phyloP scores from a whole-genome alignment of 1,284 basidiomycete species.

The Ustilago esculenta region DNA sequence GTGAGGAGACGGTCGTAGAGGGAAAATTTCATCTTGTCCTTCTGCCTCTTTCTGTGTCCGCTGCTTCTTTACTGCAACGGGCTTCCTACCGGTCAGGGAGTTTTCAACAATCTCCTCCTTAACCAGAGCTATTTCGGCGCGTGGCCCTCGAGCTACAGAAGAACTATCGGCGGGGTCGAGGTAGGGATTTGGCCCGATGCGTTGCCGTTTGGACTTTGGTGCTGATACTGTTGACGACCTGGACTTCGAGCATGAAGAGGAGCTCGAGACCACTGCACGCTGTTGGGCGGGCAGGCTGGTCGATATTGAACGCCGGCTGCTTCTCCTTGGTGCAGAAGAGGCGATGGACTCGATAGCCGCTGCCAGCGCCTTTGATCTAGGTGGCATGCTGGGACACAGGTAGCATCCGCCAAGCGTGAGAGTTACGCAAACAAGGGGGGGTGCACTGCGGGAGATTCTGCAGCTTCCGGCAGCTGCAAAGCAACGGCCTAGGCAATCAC shows the following conservation, averaged over 20 bases:
- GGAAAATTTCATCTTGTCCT: constrained; percentile 16
- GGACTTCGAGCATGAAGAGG: background rate
- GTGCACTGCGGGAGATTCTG: too few species aligned
- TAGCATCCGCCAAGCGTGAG: too few species aligned
- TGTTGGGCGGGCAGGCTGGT: background rate
- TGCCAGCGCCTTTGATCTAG: constrained; percentile 14
- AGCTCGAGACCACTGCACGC: background rate
- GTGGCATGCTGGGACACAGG: constrained; percentile 8
- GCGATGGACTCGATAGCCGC: constrained; percentile 5
- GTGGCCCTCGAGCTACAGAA: background rate
- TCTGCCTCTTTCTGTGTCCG: constrained; percentile 25
- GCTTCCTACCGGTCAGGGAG: background rate
- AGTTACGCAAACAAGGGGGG: too few species aligned
- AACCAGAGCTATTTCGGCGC: background rate
- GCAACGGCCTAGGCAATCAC: too few species aligned
- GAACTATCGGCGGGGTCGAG: too few species aligned
- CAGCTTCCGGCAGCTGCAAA: too few species aligned
- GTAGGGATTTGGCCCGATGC: too few species aligned
- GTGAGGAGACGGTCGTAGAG: constrained; percentile 11
- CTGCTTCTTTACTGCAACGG: constrained; percentile 5
- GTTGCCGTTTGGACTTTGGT: too few species aligned
- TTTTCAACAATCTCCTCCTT: background rate
- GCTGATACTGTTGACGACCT: background rate
- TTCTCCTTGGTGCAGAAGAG: constrained; percentile 12
- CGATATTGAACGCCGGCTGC: constrained; percentile 16